These are phyloP conservation scores for Helotiales sp. DNA, from an alignment of 2,329 filamentous ascomycete genomes.

Conservation along the genomic window DNA sequence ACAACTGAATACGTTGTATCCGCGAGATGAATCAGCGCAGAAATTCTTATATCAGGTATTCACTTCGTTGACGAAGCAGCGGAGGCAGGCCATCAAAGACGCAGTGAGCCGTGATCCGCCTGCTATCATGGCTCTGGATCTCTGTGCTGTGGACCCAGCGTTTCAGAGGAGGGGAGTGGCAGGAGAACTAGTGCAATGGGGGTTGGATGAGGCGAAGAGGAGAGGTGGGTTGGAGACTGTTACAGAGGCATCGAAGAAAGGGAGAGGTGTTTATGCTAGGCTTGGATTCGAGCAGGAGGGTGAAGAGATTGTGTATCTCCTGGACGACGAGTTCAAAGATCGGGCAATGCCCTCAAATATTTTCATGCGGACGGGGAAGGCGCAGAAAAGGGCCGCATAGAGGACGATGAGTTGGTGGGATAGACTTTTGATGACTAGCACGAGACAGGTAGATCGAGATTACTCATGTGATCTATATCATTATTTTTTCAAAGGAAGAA, in stretches of 20 bases:
- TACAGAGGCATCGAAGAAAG: slow-evolving; percentile 3
- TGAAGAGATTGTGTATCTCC: background rate
- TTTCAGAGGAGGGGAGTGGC: slow-evolving; percentile 11
- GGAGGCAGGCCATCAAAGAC: background rate
- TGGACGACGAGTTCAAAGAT: slow-evolving; percentile 4
- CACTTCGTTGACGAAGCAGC: slow-evolving; percentile 5
- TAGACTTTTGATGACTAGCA: too few species aligned
- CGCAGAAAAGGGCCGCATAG: background rate
- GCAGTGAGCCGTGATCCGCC: slow-evolving; percentile 1
- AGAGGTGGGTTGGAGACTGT: slow-evolving; percentile 11
- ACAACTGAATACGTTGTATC: slow-evolving; percentile 7
- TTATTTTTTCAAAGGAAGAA: too few species aligned
- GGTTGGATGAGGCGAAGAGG: slow-evolving; percentile 2
- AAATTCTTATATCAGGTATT: slow-evolving; percentile 4
- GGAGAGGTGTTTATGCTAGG: background rate
- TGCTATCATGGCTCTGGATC: slow-evolving; percentile 9
- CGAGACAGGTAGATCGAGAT: too few species aligned
- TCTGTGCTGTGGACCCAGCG: slow-evolving; percentile 11
- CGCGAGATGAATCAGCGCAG: background rate
- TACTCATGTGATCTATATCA: too few species aligned
- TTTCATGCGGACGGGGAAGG: slow-evolving; percentile 11
- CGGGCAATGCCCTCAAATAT: slow-evolving; percentile 10
- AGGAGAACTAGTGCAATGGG: slow-evolving; percentile 9
- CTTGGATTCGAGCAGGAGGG: slow-evolving; percentile 11
- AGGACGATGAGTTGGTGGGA: background rate